These are phyloP conservation scores for Prunus kanzakura DNA, from an alignment of 306 rosid genomes.

Conservation along the genomic window DNA sequence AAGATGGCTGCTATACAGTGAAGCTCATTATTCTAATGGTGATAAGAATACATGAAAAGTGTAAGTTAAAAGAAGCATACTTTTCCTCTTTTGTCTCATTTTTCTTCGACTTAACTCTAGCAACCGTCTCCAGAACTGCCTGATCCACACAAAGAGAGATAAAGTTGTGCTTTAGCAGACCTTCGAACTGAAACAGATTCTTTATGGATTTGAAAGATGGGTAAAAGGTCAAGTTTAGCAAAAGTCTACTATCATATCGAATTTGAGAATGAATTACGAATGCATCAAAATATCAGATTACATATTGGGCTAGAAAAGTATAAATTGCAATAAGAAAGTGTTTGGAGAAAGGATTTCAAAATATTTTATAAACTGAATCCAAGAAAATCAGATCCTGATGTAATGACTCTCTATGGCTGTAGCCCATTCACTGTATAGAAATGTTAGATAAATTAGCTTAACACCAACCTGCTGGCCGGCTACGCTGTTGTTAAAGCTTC, in stretches of 20 bases:
- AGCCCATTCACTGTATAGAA: not conserved
- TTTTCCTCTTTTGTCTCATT: constrained; percentile 94
- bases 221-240: not conserved
- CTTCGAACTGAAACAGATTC: not conserved
- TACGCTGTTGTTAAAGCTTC: constrained; percentile 94
- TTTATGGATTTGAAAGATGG: not conserved
- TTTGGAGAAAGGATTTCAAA: not conserved
- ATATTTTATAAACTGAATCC: not conserved
- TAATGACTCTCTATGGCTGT: not conserved
- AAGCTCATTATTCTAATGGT: constrained; percentile 8
- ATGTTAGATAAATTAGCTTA: not conserved
- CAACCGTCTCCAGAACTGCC: constrained; percentile 98
- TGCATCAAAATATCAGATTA: not conserved
- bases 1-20: not conserved
- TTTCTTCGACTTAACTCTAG: constrained; percentile 93
- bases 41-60: constrained; percentile 15
- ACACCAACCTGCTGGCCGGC: constrained; percentile 94
- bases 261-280: not conserved
- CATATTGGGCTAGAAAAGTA: not conserved
- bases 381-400: constrained; percentile 3
- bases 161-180: constrained; percentile 16
- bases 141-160: constrained; percentile 42
- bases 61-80: constrained; percentile 46
- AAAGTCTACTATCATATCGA: constrained; percentile 15
- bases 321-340: not conserved